Base-by-base conservation (phyloP, 2,329 filamentous ascomycete genomes). In the Colletotrichum costaricense region DNA sequence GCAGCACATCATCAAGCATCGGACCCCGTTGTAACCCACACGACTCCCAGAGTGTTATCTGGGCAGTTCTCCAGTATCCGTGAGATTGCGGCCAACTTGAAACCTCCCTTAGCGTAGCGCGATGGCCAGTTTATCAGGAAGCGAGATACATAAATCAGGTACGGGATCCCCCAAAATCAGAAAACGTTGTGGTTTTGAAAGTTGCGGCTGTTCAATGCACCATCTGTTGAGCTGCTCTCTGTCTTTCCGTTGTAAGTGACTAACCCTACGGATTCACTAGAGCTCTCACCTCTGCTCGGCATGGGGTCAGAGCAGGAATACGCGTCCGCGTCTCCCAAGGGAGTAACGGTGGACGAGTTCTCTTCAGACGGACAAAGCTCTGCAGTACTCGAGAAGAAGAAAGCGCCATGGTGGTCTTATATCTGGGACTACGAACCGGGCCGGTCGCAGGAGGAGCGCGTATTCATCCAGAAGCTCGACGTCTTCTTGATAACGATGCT, bases 321-420 rank as follows among this genome's bases (percentile, higher is more conserved):
- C 67, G 46, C 63, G 46, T 52, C 67, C 49, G 35, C 63, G 60
- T 52, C 67, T 52, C 67, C 55, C 26, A 73, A 73, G 26, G 60
- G 67, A 42, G 55, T 30, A 55, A 52, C 49, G 60, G 60, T 73
- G 28, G 67, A 73, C 14, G 67, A 71, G 6, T 55, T 60, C 11
- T 46, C 33, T 35, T 38, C 71, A 2, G 56, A 70, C 30, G 63
- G 52, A 24, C 24, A 35, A 26, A 65, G 26, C 19, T 57, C 70
- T 19, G 42, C 70, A 11, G 46, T 60, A 1, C 16, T 30, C n/a
- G 22, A 52, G 6, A 60, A 60, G 5, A 33, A 55, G 5, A 73
- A 63, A 33, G 60, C 46, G 5, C 71, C 71, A 26, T 88, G 86
- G 86, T 77, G 78, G 30, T 78, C 78, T 4, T 79, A 78, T 73